Evolutionary conservation across 306 rosid species (phyloP).

Genomic region (Castanea sativa): DNA sequence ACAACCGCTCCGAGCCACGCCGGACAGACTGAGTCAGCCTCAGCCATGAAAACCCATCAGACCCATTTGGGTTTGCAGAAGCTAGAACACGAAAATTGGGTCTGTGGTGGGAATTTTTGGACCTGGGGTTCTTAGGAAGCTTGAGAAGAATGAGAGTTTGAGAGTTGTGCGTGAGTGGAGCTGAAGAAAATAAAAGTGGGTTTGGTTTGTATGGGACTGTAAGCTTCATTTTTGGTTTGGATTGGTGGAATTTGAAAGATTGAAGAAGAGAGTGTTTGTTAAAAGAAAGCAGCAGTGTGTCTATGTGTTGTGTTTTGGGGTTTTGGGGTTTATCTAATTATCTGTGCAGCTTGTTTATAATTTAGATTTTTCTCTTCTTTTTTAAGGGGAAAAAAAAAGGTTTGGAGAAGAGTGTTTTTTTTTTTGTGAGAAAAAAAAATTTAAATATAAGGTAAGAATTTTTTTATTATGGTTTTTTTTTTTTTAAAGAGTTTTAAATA

Average conservation of each 20-base stretch:
- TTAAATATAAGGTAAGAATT: too few relatives aligned
- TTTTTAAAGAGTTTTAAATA: too few relatives aligned
- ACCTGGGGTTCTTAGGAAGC: slow-evolving; percentile 26
- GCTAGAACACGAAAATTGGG: slow-evolving; percentile 55
- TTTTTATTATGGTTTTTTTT: too few relatives aligned
- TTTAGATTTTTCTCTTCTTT: too few relatives aligned
- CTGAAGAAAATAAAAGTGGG: slow-evolving; percentile 49
- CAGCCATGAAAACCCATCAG: slow-evolving; percentile 54
- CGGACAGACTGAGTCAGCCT: slow-evolving; percentile 41
- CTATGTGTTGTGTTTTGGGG: not conserved
- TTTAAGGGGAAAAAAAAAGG: too few relatives aligned
- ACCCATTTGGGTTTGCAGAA: slow-evolving; percentile 45
- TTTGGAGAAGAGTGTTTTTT: too few relatives aligned
- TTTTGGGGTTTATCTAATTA: not conserved
- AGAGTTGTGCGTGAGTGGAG: slow-evolving; percentile 27
- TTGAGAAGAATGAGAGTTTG: slow-evolving; percentile 37
- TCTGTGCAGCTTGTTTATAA: too few relatives aligned
- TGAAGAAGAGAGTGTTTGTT: not conserved
- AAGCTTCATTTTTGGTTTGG: slow-evolving; percentile 45
- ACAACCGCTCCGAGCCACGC: slow-evolving; percentile 68
- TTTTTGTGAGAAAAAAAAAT: too few relatives aligned
- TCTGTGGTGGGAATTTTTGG: slow-evolving; percentile 33
- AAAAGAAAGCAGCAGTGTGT: not conserved
- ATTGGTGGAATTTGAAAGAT: slow-evolving; percentile 1
- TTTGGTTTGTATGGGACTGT: slow-evolving; percentile 33